These are phyloP conservation scores for Pyricularia grisea DNA, from an alignment of 2,329 filamentous ascomycete species.

Conservation along the genomic window DNA sequence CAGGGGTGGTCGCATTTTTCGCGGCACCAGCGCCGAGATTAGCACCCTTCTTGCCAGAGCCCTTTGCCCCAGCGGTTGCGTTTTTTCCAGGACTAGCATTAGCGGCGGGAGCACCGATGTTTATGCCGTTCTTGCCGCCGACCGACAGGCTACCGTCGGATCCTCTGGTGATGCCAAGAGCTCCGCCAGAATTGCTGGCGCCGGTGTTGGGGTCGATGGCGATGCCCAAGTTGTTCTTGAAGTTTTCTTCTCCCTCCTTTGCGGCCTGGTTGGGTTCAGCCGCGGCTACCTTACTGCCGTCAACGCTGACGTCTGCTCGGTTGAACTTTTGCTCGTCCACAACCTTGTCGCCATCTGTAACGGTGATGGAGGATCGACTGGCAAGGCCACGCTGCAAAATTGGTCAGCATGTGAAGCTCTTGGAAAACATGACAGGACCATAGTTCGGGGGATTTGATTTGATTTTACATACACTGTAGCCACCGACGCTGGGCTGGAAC, in stretches of 20 bases:
- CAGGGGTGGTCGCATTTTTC: neutral
- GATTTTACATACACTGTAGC: neutral
- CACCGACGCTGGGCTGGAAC: neutral
- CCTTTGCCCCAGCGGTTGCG: neutral
- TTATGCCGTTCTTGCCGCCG: constrained; percentile 13
- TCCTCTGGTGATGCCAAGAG: constrained; percentile 14
- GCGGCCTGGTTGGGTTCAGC: constrained; percentile 31
- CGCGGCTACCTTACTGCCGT: constrained; percentile 9
- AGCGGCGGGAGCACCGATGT: constrained; percentile 7
- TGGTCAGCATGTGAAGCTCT: neutral
- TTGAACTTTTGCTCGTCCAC: too few relatives aligned
- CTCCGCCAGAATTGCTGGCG: constrained; percentile 11
- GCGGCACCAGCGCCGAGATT: neutral
- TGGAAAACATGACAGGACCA: neutral
- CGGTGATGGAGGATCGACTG: constrained; percentile 3
- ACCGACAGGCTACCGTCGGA: constrained; percentile 13
- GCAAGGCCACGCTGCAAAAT: constrained; percentile 1
- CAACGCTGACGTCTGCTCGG: too few relatives aligned
- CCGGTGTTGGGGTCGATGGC: constrained; percentile 8
- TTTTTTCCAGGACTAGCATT: too few relatives aligned
- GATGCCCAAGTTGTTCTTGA: constrained; percentile 12
- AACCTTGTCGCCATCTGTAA: neutral
- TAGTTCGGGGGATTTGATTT: neutral
- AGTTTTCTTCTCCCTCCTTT: constrained; percentile 6
- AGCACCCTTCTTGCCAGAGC: too few relatives aligned